These are phyloP conservation scores for Solanum lycopersicoides DNA, from an alignment of 257 asterid genomes.

Conservation along the genomic window DNA sequence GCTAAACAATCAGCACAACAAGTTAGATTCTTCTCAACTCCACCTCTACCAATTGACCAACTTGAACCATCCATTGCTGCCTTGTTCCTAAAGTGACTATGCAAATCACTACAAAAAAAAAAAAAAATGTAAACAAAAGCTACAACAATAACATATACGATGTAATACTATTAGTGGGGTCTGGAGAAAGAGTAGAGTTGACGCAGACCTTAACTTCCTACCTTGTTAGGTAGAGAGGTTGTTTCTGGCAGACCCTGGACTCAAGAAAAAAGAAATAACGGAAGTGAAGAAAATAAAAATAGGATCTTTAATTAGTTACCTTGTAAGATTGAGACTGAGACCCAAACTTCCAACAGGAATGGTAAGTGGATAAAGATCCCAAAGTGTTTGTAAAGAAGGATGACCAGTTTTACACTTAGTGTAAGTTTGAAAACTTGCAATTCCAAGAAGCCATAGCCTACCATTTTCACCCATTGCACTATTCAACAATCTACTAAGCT, in stretches of 20 bases:
- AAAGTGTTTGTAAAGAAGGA: conserved; percentile 70
- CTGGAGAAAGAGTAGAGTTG: no score
- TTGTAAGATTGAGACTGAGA: conserved; percentile 58
- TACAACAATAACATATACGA: background rate
- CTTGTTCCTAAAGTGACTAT: conserved; percentile 29
- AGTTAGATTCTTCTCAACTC: conserved; percentile 46
- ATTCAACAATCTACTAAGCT: conserved; percentile 53
- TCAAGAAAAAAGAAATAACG: background rate
- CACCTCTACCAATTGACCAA: conserved; percentile 25
- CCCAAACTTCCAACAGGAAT: conserved; percentile 44
- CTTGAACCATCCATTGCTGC: conserved; percentile 30
- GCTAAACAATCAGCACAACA: conserved; percentile 72
- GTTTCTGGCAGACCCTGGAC: background rate
- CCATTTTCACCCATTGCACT: conserved; percentile 38
- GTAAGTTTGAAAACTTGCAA: conserved; percentile 55
- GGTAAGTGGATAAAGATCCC: conserved; percentile 71
- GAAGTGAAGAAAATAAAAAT: background rate
- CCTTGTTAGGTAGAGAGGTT: background rate
- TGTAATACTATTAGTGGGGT: background rate
- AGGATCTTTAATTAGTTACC: conserved; percentile 8
- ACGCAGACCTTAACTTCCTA: background rate
- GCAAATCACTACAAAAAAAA: conserved; percentile 26
- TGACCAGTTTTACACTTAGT: conserved; percentile 58
- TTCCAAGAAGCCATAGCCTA: conserved; percentile 68
- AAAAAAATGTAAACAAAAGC: background rate